Percentiles rank a stretch among this genome's conserved stretches.
These are phyloP conservation scores for Porodaedalea pini DNA, from an alignment of 1,284 basidiomycete genomes.

Conservation along the genomic window DNA sequence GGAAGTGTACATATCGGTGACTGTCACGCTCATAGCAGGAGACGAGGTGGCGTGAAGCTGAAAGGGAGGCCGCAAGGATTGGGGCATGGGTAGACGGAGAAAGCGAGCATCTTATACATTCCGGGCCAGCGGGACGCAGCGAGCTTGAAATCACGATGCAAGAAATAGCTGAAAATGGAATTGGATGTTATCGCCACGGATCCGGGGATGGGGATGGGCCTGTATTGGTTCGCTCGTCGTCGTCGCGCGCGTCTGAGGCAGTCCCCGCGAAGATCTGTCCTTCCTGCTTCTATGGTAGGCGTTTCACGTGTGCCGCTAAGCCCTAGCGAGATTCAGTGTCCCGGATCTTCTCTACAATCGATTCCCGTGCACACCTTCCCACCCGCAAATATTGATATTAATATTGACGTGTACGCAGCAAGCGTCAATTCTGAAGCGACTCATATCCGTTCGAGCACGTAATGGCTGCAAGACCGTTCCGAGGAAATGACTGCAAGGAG, in stretches of 20 bases:
- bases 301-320: neutral
- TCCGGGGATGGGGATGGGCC: no score
- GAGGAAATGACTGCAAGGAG: no score
- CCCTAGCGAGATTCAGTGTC: neutral
- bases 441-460: no score
- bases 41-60: neutral
- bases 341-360: neutral
- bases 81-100: no score
- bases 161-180: neutral
- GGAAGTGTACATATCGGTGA: neutral
- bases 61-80: slow-evolving; percentile 2
- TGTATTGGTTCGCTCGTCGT: neutral
- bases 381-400: neutral
- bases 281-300: neutral
- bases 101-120: neutral
- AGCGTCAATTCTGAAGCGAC: no score
- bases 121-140: neutral
- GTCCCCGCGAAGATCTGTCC: neutral
- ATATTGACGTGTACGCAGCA: no score
- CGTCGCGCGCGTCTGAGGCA: neutral
- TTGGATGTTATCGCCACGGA: slow-evolving; percentile 3
- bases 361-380: neutral
- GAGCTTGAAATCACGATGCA: neutral
- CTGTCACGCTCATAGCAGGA: slow-evolving; percentile 6
- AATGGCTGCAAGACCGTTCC: no score